A percentile compares a stretch with the other conserved stretches of the same genome.
phyloP scores from a whole-genome alignment of 176 grass and related monocot species.

The Poa annua region DNA sequence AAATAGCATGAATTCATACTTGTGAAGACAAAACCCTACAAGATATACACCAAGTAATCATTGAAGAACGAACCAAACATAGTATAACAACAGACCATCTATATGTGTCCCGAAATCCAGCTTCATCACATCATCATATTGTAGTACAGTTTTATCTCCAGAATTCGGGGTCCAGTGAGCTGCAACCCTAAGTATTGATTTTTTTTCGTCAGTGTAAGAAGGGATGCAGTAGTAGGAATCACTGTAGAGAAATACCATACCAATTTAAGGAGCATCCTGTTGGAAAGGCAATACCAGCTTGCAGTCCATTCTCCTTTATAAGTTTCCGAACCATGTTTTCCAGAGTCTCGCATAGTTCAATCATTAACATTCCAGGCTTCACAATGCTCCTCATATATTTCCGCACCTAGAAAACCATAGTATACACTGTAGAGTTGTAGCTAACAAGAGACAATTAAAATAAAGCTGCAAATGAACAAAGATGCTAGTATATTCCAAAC shows the following conservation, averaged over 20 bases:
- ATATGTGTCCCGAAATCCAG: conserved; percentile 98
- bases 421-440: conserved; percentile 15
- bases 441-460: conserved; percentile 30
- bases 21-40: background rate
- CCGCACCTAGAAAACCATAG: conserved; percentile 65
- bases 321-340: conserved; percentile 61
- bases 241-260: conserved; percentile 30
- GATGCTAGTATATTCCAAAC: conserved; percentile 39
- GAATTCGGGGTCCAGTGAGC: conserved; percentile 99
- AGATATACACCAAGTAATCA: background rate
- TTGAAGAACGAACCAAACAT: background rate
- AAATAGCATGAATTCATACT: conserved; percentile 29
- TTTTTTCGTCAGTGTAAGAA: conserved; percentile 31
- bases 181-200: conserved; percentile 71
- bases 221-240: conserved; percentile 2
- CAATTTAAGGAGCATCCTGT: conserved; percentile 67
- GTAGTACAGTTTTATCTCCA: conserved; percentile 93
- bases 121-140: conserved; percentile 99
- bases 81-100: conserved; percentile 67
- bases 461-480: background rate
- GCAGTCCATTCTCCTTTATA: conserved; percentile 68
- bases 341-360: conserved; percentile 77
- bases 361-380: conserved; percentile 97
- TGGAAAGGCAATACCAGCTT: conserved; percentile 68
- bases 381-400: conserved; percentile 94